Conservation (phyloP, 768 basidiomycete genomes). For the Pleurotus tuber-regium region DNA sequence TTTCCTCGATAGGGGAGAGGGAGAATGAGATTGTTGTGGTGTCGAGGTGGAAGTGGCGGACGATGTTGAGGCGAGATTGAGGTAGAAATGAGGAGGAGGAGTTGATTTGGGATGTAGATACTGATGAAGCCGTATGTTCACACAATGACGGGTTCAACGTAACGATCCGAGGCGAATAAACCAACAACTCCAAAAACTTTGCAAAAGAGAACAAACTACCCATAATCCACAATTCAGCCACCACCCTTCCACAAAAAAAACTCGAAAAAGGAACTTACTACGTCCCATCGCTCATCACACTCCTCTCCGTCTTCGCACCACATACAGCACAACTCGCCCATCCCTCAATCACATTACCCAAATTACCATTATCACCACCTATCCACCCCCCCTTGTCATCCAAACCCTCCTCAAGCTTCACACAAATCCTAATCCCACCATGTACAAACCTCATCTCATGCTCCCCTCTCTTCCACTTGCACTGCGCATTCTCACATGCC, state of each 20-base stretch:
- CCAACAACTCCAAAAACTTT: conserved; percentile 54
- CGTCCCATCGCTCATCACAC: conserved; percentile 44
- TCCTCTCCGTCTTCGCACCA: conserved; percentile 28
- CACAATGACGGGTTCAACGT: conserved; percentile 39
- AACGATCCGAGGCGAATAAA: conserved; percentile 42
- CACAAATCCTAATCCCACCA: conserved; percentile 28
- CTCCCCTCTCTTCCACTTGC: conserved; percentile 30
- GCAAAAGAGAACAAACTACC: conserved; percentile 51
- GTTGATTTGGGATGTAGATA: conserved; percentile 24
- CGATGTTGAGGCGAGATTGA: conserved; percentile 25
- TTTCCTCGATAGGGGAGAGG: conserved; percentile 26
- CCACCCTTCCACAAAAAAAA: background rate
- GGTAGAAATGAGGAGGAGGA: conserved; percentile 25
- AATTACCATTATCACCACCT: no score
- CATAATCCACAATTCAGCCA: background rate
- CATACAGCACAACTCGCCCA: conserved; percentile 55
- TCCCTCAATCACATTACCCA: conserved; percentile 34
- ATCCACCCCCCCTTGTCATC: conserved; percentile 5
- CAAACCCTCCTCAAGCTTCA: conserved; percentile 19
- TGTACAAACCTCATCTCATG: conserved; percentile 48
- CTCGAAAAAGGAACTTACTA: conserved; percentile 38
- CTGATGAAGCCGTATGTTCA: conserved; percentile 40
- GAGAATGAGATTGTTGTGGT: conserved; percentile 15
- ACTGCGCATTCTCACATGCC: conserved; percentile 35
- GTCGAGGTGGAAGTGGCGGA: conserved; percentile 32